Evolutionary conservation across 73 alveolate species (phyloP), one percentile per base, ranked within the genome.

Genomic region (Halteria grandinella): DNA sequence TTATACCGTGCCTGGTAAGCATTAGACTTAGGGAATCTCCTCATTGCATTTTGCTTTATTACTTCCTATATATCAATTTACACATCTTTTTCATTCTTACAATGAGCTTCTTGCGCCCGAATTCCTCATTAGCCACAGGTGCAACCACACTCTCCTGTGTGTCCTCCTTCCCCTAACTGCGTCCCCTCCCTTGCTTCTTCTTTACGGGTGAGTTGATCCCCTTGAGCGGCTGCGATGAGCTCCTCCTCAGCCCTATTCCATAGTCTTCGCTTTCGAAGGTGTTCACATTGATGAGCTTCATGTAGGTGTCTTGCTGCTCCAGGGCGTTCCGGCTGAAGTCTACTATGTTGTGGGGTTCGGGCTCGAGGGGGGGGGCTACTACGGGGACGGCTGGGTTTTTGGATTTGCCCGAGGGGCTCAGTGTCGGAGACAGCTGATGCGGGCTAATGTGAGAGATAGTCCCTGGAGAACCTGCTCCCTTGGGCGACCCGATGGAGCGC

Each of bases 171-270:
- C 28, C 23, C 15, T 25, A 8, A 29, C n/a, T 6, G 1, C 7
- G 7, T 37, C 43, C 17, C 24, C 21, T 24, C 43, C 2, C 45
- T 31, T 31, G 51, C 6, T 17, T 37, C n/a, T 37, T 37, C 18
- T 37, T 60, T 5, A 25, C 11, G 4, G 59, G 43, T 20, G 77
- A 1, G 18, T 8, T 1, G 23, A 23, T 39, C 15, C 37, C 15
- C 50, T 39, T 39, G 31, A 11, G n/a, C 29, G 37, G 2, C 24
- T 3, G 2, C n/a, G 58, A 59, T 21, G 48, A 21, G 37, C 24
- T 60, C 6, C 20, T 20, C 29, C 43, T 60, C n/a, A 60, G 7
- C 8, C 77, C 77, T 3, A 60, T 18, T 20, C 77, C 77, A 40
- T 24, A 60, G 43, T 60, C 77, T 40, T 60, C 23, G 24, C 43